A percentile compares a stretch with the other conserved stretches of the same genome.
phyloP scores from a whole-genome alignment of 164 flowering plant species.

The Aristolochia fimbriata region DNA sequence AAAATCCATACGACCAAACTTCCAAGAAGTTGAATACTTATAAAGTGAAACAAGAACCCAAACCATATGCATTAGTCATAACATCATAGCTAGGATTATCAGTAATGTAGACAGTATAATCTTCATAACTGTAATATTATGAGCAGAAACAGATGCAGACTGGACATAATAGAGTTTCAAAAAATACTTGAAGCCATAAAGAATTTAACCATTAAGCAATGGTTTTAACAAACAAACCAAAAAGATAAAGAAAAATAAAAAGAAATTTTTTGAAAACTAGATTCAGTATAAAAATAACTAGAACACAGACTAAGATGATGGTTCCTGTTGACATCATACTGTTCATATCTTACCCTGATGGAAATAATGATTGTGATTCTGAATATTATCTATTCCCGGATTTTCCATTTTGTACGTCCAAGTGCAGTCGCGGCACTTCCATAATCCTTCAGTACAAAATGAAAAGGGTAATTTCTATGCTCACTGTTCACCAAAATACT shows the following conservation, averaged over 20 bases:
- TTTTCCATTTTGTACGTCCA: conserved; percentile 26
- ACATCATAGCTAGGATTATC: too few relatives aligned
- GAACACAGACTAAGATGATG: conserved; percentile 5
- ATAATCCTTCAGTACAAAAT: conserved; percentile 30
- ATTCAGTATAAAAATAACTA: too few relatives aligned
- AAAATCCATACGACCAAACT: background rate
- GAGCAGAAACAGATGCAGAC: too few relatives aligned
- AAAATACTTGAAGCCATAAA: background rate
- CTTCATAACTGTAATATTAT: too few relatives aligned
- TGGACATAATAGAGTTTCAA: too few relatives aligned
- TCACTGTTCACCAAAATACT: conserved; percentile 5
- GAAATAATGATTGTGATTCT: conserved; percentile 9
- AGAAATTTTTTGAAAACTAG: too few relatives aligned
- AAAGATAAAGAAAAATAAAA: too few relatives aligned
- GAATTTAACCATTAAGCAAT: conserved; percentile 4
- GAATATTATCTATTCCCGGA: conserved; percentile 14
- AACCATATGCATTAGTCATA: background rate
- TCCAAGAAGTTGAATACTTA: background rate
- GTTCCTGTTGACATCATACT: conserved; percentile 12
- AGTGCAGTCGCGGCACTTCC: conserved; percentile 38
- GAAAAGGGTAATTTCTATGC: conserved; percentile 6
- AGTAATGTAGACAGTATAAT: too few relatives aligned
- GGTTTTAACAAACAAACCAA: conserved; percentile 10
- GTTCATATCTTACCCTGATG: conserved; percentile 8
- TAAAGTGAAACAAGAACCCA: background rate